Evolutionary conservation across 495 filamentous ascomycete species (phyloP).

Genomic region (Elasticomyces elasticus): DNA sequence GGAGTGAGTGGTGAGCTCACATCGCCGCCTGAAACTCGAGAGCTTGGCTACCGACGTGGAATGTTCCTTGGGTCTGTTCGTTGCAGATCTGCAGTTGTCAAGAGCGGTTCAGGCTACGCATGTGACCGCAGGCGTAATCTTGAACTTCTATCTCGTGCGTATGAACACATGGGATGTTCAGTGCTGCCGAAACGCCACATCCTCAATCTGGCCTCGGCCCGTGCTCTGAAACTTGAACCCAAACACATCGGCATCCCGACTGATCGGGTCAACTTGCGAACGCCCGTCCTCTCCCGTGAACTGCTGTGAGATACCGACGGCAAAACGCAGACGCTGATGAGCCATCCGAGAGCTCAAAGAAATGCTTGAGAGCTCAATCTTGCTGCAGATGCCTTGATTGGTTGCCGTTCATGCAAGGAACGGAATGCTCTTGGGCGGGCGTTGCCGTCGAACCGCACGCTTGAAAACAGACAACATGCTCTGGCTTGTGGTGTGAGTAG

Average conservation of each 20-base stretch:
- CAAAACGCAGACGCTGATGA: neutral
- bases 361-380: neutral
- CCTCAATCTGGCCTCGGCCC: neutral
- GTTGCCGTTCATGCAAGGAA: neutral
- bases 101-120: too few species aligned
- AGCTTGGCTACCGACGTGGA: too few species aligned
- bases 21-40: too few species aligned
- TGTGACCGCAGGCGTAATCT: too few species aligned
- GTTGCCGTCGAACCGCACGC: neutral
- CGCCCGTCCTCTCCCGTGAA: neutral
- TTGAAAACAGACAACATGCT: neutral
- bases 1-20: too few species aligned
- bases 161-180: too few species aligned
- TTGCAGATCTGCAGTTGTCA: too few species aligned
- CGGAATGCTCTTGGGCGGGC: neutral
- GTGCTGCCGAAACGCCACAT: neutral
- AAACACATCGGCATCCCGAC: neutral
- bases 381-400: neutral
- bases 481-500: neutral
- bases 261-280: neutral
- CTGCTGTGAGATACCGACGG: slow-evolving; percentile 1
- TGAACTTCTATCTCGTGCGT: too few species aligned
- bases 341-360: neutral
- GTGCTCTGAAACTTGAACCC: neutral
- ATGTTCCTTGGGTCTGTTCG: too few species aligned